Conservation (phyloP, 78 protist genomes). For the Thecamonas trahens region DNA sequence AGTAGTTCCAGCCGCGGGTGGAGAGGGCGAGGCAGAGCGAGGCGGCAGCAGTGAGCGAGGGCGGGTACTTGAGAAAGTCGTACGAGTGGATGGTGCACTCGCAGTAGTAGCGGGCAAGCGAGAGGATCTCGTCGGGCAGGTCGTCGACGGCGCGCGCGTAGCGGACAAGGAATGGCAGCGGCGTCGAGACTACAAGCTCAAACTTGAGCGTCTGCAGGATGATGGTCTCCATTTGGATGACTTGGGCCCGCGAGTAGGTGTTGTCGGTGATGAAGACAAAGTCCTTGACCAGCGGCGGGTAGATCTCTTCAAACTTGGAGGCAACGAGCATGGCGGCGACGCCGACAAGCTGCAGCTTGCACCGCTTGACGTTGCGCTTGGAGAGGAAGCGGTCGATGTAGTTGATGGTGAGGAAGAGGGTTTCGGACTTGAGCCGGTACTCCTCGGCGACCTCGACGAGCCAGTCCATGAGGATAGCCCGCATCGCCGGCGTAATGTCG, state of each 20-base stretch:
- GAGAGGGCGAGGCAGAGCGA: constrained; percentile 28
- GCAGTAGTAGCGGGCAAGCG: constrained; percentile 8
- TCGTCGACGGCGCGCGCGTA: neutral
- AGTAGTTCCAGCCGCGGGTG: neutral
- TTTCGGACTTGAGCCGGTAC: constrained; percentile 46
- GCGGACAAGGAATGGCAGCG: constrained; percentile 3
- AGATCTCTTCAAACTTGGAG: constrained; percentile 59
- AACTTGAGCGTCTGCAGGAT: constrained; percentile 23
- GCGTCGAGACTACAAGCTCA: constrained; percentile 11
- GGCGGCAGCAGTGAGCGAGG: constrained; percentile 38
- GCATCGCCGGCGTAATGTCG: constrained; percentile 66
- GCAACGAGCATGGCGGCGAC: constrained; percentile 49
- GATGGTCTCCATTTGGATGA: constrained; percentile 12
- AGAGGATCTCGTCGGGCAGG: neutral
- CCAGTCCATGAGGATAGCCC: constrained; percentile 78
- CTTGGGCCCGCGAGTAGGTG: constrained; percentile 37
- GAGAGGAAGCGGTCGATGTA: constrained; percentile 59
- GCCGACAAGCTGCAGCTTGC: constrained; percentile 66
- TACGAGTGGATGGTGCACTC: constrained; percentile 40
- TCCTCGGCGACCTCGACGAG: constrained; percentile 69
- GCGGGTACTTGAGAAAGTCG: constrained; percentile 20
- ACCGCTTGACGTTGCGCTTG: neutral
- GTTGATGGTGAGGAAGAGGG: constrained; percentile 38
- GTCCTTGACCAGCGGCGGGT: constrained; percentile 43
- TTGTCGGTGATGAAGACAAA: constrained; percentile 54